These are phyloP conservation scores for Aciculosporium take DNA, from an alignment of 2,329 filamentous ascomycete species.

Conservation along the genomic window DNA sequence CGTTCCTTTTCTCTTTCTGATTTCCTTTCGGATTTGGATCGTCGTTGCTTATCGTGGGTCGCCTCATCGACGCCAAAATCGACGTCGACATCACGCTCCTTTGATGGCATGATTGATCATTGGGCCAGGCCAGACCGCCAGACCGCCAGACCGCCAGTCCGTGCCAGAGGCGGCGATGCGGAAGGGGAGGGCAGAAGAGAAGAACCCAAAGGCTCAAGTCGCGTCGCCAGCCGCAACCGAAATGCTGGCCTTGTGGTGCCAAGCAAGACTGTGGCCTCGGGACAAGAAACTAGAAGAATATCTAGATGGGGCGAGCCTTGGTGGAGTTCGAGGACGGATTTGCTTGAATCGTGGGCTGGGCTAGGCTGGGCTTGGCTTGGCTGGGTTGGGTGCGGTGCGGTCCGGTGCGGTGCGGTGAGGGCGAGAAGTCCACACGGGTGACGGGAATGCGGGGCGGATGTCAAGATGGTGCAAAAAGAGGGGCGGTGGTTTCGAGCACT, in stretches of 20 bases:
- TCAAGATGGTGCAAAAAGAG: not conserved
- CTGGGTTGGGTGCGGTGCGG: not conserved
- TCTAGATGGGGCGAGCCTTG: not conserved
- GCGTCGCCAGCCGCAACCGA: not conserved
- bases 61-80: constrained; percentile 20
- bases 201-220: no score
- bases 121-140: constrained; percentile 6
- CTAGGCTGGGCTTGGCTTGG: not conserved
- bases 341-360: not conserved
- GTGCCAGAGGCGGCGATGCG: not conserved
- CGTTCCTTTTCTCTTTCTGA: constrained; percentile 6
- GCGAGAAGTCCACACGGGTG: not conserved
- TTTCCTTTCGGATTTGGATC: constrained; percentile 26
- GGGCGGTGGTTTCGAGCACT: not conserved
- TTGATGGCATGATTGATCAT: constrained; percentile 26
- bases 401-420: not conserved
- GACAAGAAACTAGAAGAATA: not conserved
- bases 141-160: no score
- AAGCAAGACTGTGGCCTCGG: not conserved
- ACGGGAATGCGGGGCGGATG: not conserved
- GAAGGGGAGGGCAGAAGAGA: not conserved
- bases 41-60: constrained; percentile 25
- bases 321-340: constrained; percentile 2
- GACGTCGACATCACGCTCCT: constrained; percentile 27
- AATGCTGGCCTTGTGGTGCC: not conserved